These are phyloP conservation scores for Scedosporium minutisporum DNA, from an alignment of 2,329 filamentous ascomycete genomes.

Conservation along the genomic window DNA sequence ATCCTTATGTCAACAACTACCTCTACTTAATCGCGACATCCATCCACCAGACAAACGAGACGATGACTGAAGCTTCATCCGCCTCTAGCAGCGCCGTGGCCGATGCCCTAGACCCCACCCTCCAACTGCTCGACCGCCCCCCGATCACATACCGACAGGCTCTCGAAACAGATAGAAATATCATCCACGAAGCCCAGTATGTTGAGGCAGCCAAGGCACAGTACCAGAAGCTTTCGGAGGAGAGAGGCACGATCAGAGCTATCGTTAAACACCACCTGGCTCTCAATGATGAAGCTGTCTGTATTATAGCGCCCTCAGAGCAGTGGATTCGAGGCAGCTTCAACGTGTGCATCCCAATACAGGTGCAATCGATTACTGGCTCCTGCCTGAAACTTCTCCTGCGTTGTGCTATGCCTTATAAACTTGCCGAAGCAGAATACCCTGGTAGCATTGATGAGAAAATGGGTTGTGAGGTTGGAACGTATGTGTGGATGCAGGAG, in stretches of 20 bases:
- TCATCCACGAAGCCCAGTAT: neutral
- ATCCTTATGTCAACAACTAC: too few species aligned
- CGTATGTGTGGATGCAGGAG: constrained; percentile 17
- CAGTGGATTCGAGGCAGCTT: neutral
- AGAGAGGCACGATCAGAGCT: neutral
- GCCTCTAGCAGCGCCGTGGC: too few species aligned
- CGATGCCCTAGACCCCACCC: neutral
- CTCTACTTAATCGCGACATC: too few species aligned
- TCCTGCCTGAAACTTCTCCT: constrained; percentile 11
- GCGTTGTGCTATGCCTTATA: constrained; percentile 23
- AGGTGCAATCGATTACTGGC: neutral
- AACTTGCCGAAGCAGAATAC: constrained; percentile 23
- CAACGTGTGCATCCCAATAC: neutral
- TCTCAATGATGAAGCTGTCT: neutral
- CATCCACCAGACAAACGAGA: neutral
- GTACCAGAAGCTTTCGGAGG: neutral
- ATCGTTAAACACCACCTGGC: neutral
- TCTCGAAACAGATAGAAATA: neutral
- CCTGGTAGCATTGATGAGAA: constrained; percentile 34
- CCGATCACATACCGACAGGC: neutral
- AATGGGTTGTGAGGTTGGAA: constrained; percentile 17
- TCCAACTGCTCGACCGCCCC: neutral
- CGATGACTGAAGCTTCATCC: too few species aligned
- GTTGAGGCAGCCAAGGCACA: neutral
- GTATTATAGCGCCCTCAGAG: neutral